These are phyloP conservation scores for Boletus vinaceobasis DNA, from an alignment of 768 basidiomycete species.

Conservation along the genomic window DNA sequence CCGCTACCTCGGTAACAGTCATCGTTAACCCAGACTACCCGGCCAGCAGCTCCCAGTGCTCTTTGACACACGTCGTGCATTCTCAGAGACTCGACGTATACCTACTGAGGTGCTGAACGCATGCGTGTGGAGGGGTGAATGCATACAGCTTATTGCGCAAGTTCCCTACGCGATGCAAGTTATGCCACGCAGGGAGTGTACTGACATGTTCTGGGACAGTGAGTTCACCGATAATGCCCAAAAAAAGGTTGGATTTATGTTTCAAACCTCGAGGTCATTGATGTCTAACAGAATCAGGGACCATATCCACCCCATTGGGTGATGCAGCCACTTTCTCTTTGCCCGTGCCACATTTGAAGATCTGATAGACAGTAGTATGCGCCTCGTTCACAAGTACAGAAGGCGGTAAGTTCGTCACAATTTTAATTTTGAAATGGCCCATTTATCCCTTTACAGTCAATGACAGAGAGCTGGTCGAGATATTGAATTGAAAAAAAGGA, in stretches of 20 bases:
- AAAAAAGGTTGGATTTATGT: not conserved
- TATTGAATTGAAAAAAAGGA: not conserved
- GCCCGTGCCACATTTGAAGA: not conserved
- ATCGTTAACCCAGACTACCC: no score
- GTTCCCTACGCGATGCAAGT: no score
- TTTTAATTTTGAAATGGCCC: no score
- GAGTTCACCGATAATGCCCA: not conserved
- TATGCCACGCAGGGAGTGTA: not conserved
- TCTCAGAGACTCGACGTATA: no score
- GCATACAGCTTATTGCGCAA: no score
- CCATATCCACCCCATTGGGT: not conserved
- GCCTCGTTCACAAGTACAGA: not conserved
- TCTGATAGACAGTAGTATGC: not conserved
- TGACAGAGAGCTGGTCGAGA: not conserved
- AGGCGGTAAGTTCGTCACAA: not conserved
- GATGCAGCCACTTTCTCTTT: not conserved
- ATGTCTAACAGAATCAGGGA: not conserved
- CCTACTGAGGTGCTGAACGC: no score
- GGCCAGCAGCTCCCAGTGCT: no score
- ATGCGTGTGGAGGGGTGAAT: no score
- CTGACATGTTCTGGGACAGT: not conserved
- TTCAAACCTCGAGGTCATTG: not conserved
- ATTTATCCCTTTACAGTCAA: not conserved
- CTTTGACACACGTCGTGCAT: no score
- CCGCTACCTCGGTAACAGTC: no score